These are phyloP conservation scores for Pinus taeda DNA, from an alignment of 75 land plant species.

Conservation along the genomic window DNA sequence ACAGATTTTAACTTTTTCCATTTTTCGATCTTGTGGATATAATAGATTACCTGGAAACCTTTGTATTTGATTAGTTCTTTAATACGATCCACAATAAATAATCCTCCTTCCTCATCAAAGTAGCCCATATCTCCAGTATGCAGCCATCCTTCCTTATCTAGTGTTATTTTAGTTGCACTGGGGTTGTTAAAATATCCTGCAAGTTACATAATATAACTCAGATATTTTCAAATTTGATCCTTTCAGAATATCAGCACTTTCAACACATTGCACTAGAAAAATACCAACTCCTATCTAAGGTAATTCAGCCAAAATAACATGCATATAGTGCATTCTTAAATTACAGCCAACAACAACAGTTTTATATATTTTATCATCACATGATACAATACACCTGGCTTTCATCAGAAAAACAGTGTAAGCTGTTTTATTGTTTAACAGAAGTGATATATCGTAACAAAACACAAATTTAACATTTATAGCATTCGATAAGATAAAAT, in stretches of 20 bases:
- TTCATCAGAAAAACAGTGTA: background rate
- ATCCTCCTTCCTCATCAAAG: conserved; percentile 30
- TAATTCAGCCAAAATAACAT: background rate
- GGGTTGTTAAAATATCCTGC: conserved; percentile 85
- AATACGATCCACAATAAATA: conserved; percentile 41
- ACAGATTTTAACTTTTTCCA: background rate
- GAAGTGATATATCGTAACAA: background rate
- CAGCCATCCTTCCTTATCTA: conserved; percentile 64
- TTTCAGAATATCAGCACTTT: background rate
- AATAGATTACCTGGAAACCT: conserved; percentile 39
- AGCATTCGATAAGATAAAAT: background rate
- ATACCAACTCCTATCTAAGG: background rate
- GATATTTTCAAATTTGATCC: background rate
- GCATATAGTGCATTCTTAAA: background rate
- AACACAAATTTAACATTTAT: background rate
- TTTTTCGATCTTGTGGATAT: background rate
- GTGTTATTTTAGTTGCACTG: conserved; percentile 59
- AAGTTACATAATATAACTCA: background rate
- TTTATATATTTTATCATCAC: background rate
- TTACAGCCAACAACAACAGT: background rate
- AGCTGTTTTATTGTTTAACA: background rate
- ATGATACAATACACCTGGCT: background rate
- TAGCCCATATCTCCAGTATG: conserved; percentile 53
- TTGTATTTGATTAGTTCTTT: conserved; percentile 57
- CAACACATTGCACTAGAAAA: background rate